phyloP scores from a whole-genome alignment of 1,139 yeast species.

The Debaryomyces fabryi region DNA sequence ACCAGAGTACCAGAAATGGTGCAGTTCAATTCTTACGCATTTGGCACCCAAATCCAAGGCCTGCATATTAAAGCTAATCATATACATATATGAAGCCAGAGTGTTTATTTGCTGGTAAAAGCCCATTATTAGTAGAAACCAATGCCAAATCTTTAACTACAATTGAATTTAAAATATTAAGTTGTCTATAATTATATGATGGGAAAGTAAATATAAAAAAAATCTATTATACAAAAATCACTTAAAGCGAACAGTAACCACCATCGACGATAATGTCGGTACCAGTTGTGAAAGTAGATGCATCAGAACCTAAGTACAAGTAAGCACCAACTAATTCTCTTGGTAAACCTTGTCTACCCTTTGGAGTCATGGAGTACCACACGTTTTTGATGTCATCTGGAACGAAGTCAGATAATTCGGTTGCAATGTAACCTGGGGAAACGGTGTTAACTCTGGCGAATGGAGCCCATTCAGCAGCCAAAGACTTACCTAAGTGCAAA shows the following conservation, averaged over 20 bases:
- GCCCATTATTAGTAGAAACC: neutral
- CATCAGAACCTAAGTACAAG: slow-evolving; percentile 44
- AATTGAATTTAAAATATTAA: neutral
- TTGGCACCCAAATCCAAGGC: too few relatives aligned
- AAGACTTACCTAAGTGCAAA: slow-evolving; percentile 33
- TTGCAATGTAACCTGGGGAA: slow-evolving; percentile 37
- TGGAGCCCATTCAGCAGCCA: slow-evolving; percentile 36
- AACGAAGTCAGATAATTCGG: slow-evolving; percentile 49
- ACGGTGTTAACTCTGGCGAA: slow-evolving; percentile 37
- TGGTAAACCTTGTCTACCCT: slow-evolving; percentile 45
- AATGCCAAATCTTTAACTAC: neutral
- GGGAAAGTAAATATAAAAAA: slow-evolving; percentile 1
- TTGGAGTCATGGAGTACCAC: slow-evolving; percentile 37
- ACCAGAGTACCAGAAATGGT: neutral
- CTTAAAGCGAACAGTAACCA: slow-evolving; percentile 40
- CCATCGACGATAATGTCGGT: slow-evolving; percentile 52
- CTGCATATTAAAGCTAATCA: too few relatives aligned
- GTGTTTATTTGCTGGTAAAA: too few relatives aligned
- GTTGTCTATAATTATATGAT: slow-evolving; percentile 2
- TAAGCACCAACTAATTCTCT: slow-evolving; percentile 49
- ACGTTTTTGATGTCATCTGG: slow-evolving; percentile 25
- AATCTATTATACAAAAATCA: slow-evolving; percentile 13
- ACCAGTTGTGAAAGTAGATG: slow-evolving; percentile 48
- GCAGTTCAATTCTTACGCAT: too few relatives aligned
- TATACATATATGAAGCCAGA: too few relatives aligned